A percentile compares a stretch with the other conserved stretches of the same genome.
Conservation (phyloP, 169 alveolate species). For the Plasmodium gallinaceum region DNA sequence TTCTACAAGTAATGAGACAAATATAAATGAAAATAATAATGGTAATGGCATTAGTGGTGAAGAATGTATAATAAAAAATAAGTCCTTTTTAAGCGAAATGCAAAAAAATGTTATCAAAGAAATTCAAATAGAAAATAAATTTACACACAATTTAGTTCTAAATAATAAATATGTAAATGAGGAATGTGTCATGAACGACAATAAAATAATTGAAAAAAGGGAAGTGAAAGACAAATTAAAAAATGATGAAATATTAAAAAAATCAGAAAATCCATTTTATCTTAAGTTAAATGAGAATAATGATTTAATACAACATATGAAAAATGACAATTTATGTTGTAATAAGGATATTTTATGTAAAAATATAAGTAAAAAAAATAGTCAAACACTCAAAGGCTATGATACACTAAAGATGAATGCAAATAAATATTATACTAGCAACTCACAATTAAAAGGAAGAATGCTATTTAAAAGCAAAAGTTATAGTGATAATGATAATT, state of each 20-base stretch:
- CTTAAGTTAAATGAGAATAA: neutral
- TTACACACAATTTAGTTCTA: neutral
- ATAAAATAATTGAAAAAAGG: neutral
- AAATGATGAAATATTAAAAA: neutral
- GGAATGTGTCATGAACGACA: constrained; percentile 3
- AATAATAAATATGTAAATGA: constrained; percentile 1
- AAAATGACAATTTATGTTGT: neutral
- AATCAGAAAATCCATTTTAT: neutral
- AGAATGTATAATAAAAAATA: neutral
- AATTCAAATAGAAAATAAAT: constrained; percentile 4
- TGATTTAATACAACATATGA: neutral
- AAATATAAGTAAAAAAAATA: neutral
- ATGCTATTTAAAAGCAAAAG: constrained; percentile 42
- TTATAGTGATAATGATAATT: constrained; percentile 40
- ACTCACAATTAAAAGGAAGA: neutral
- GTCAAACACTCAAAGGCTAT: neutral
- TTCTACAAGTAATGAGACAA: neutral
- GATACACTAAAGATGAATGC: constrained; percentile 1
- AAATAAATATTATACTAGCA: neutral
- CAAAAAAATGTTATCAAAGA: neutral
- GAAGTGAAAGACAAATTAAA: constrained; percentile 10
- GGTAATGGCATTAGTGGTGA: neutral
- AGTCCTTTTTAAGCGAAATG: neutral
- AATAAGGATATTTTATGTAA: neutral
- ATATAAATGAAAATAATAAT: neutral